Evolutionary conservation across 129 eudicot genomes (phyloP), one percentile per base, ranked within the genome.

Genomic region (Centaurea solstitialis): DNA sequence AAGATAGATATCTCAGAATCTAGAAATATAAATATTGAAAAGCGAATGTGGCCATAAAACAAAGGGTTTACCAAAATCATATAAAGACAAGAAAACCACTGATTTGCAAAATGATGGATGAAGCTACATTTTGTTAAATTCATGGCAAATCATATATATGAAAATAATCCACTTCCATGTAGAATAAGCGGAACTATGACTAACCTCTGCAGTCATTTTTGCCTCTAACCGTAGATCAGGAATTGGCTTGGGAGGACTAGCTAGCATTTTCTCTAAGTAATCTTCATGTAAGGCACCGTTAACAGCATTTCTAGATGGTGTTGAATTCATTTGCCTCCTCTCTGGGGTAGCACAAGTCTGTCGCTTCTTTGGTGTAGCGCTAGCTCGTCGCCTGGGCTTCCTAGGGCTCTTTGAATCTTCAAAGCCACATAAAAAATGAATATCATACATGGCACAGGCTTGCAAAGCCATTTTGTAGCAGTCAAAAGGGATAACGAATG

Each of bases 191-290:
- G 65, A 40, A 33, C 17, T 64, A n/a, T 50, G 80, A 72, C 92
- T 40, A 80, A 95, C 99, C 99, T 95, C 98, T 30, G 99, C 97
- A 77, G 85, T 87, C 87, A 79, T 18, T 85, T 93, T 95, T 38
- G 98, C 99, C 85, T 95, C 99, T 80, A 91, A 82, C 74, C 98
- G 84, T 68, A 93, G 76, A 91, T 95, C 88, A 70, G 99, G 99
- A 80, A 90, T 59, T 43, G 83, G 74, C 79, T 77, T 91, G 37
- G 86, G 65, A n/a, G 85, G 87, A 41, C 81, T 86, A 74, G 85
- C 81, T 72, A 83, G 75, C 81, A 80, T 37, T 61, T 82, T 84
- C 38, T 75, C 81, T n/a, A 39, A 83, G 50, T 62, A 77, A 79
- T 77, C 70, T 50, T 82, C 89, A 79, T 77, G 82, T 68, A 68